phyloP scores from a whole-genome alignment of 1,139 yeast species.

The Yamadazyma dendronema region DNA sequence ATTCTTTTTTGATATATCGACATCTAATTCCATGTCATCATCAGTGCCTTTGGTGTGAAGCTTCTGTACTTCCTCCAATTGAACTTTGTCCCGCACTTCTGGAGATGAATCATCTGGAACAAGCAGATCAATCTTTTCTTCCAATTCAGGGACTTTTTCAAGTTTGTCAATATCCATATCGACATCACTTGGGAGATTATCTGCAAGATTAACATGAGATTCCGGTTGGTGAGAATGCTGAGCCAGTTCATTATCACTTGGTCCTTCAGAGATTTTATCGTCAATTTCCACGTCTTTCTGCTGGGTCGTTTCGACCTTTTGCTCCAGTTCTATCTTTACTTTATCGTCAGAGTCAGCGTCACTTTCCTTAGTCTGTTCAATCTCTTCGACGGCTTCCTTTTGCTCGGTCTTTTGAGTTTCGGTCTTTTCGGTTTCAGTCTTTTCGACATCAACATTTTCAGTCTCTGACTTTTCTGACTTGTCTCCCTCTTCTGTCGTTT shows the following conservation, averaged over 20 bases:
- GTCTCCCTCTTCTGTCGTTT: not conserved
- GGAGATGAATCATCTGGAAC: not conserved
- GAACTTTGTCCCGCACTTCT: not conserved
- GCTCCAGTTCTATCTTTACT: not conserved
- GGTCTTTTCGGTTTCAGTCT: not conserved
- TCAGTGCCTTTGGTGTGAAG: not conserved
- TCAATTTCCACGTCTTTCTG: not conserved
- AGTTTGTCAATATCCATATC: not conserved
- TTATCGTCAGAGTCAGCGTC: not conserved
- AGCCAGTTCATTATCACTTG: not conserved
- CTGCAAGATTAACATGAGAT: not conserved
- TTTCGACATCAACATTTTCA: not conserved
- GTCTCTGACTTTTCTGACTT: not conserved
- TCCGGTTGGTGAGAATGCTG: not conserved
- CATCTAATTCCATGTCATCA: not conserved
- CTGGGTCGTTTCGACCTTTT: not conserved
- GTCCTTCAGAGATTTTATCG: not conserved
- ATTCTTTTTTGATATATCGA: not conserved
- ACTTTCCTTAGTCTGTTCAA: not conserved
- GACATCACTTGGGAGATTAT: not conserved
- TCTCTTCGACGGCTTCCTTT: not conserved
- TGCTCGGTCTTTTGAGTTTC: conserved; percentile 1
- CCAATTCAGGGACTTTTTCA: not conserved
- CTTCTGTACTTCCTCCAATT: not conserved
- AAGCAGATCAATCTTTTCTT: not conserved